Percentiles rank a stretch among this genome's conserved stretches.
Conservation (phyloP, 805 yeast species). For the Schwanniomyces vanrijiae region DNA sequence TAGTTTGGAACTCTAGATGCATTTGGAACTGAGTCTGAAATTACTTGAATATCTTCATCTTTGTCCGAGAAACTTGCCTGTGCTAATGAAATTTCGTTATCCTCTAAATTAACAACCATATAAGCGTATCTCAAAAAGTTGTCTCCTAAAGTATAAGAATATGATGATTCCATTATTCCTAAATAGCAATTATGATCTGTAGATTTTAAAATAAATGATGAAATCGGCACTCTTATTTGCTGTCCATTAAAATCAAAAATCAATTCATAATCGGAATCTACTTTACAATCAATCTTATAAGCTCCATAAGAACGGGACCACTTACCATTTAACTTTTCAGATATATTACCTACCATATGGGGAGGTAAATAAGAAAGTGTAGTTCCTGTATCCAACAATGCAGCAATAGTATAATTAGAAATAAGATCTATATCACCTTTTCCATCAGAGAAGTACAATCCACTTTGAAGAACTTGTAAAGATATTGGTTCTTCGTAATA, state of each 20-base stretch:
- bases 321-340: constrained; percentile 36
- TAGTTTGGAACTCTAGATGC: constrained; percentile 48
- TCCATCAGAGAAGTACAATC: constrained; percentile 29
- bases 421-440: constrained; percentile 10
- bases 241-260: constrained; percentile 14
- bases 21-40: constrained; percentile 47
- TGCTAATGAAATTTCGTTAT: constrained; percentile 53
- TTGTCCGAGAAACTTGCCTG: constrained; percentile 21
- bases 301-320: constrained; percentile 42
- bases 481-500: constrained; percentile 36
- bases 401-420: constrained; percentile 17
- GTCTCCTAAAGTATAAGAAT: constrained; percentile 51
- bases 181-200: constrained; percentile 20
- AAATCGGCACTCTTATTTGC: constrained; percentile 5
- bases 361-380: constrained; percentile 39
- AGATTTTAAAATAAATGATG: constrained; percentile 5
- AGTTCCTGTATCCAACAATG: constrained; percentile 27
- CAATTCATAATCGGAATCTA: constrained; percentile 20
- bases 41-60: constrained; percentile 44
- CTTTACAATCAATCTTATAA: constrained; percentile 46
- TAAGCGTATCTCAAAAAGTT: constrained; percentile 62
- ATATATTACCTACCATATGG: constrained; percentile 30
- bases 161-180: constrained; percentile 18
- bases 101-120: constrained; percentile 62
- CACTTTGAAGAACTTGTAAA: constrained; percentile 45